phyloP scores from a whole-genome alignment of 2,329 filamentous ascomycete species.

The Magnaporthiopsis rhizophila region DNA sequence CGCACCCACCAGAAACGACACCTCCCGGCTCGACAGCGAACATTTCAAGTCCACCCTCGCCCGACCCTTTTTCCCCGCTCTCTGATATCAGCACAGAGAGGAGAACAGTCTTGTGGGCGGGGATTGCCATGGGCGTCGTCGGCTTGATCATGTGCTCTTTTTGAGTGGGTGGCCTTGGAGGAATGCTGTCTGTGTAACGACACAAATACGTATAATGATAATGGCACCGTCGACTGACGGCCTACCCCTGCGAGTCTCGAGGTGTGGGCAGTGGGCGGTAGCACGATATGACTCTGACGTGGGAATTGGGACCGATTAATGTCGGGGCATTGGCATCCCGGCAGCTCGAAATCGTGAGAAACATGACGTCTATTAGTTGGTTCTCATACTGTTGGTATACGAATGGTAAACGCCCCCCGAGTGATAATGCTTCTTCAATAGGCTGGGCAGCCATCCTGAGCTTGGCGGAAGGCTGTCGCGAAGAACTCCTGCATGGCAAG shows the following conservation, averaged over 20 bases:
- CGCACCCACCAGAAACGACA: not conserved
- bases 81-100: slow-evolving; percentile 16
- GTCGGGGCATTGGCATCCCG: not conserved
- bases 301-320: not conserved
- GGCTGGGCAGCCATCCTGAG: slow-evolving; percentile 49
- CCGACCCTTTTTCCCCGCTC: slow-evolving; percentile 8
- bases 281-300: no score
- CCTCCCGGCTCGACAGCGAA: not conserved
- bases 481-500: slow-evolving; percentile 95
- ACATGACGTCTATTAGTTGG: not conserved
- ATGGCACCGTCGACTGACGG: not conserved
- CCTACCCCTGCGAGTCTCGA: not conserved
- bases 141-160: slow-evolving; percentile 19
- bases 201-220: slow-evolving; percentile 2
- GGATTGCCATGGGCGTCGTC: slow-evolving; percentile 17
- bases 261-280: not conserved
- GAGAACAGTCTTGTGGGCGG: slow-evolving; percentile 18
- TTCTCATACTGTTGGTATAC: not conserved
- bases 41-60: slow-evolving; percentile 1
- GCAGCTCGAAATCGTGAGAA: not conserved
- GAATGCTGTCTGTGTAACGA: not conserved
- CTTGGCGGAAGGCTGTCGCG: slow-evolving; percentile 63
- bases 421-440: slow-evolving; percentile 29
- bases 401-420: not conserved
- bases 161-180: slow-evolving; percentile 12